These are phyloP conservation scores for Ceraceosorus bombacis DNA, from an alignment of 1,284 basidiomycete species.

Conservation along the genomic window DNA sequence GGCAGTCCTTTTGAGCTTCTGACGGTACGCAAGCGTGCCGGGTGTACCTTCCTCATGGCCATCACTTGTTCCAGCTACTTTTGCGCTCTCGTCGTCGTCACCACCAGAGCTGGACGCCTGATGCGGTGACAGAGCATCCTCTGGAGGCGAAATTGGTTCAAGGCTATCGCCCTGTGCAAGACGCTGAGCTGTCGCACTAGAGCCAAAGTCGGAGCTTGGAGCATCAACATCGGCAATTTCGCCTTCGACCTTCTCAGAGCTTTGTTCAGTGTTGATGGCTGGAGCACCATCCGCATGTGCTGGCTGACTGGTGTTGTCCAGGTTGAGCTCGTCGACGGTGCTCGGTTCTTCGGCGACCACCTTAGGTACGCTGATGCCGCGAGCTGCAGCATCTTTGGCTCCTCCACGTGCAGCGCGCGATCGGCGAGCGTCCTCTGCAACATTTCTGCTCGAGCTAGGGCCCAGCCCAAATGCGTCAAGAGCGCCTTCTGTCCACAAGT, in stretches of 20 bases:
- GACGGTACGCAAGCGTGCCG: constrained; percentile 30
- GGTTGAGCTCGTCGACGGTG: not conserved
- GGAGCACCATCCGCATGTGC: not conserved
- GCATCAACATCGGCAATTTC: not conserved
- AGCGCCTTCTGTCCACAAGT: constrained; percentile 40
- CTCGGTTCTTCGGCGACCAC: constrained; percentile 27
- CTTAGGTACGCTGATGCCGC: constrained; percentile 26
- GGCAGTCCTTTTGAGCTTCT: constrained; percentile 25
- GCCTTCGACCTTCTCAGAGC: not conserved
- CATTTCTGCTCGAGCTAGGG: constrained; percentile 33
- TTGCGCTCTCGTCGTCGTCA: constrained; percentile 2
- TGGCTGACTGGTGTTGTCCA: not conserved
- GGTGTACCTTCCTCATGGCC: constrained; percentile 23
- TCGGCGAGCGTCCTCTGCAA: constrained; percentile 31
- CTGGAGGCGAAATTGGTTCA: not conserved
- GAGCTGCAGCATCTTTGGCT: constrained; percentile 12
- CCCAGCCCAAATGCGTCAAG: constrained; percentile 40
- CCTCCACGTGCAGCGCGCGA: constrained; percentile 18
- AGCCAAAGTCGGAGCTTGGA: no score
- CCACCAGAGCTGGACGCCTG: no score
- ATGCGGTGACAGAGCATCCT: no score
- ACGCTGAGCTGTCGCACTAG: not conserved
- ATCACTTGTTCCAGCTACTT: constrained; percentile 8
- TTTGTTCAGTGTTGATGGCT: not conserved
- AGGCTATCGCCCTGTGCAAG: not conserved